These are phyloP conservation scores for Coleophoma crateriformis DNA, from an alignment of 2,329 filamentous ascomycete genomes.

Conservation along the genomic window DNA sequence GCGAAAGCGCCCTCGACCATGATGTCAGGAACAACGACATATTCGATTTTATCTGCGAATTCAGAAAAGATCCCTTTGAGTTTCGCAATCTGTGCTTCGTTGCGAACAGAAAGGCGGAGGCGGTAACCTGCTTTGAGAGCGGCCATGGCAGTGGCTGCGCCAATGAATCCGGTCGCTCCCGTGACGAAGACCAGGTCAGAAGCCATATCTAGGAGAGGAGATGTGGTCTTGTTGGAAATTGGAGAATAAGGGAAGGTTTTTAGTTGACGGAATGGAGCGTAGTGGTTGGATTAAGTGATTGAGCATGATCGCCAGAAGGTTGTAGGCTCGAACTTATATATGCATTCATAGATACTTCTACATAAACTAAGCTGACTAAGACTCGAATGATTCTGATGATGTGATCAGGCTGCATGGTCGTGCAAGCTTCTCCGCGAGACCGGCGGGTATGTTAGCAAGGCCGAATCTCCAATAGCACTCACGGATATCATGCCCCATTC, in stretches of 20 bases:
- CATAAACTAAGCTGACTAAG: too few species aligned
- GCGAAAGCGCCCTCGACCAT: slow-evolving; percentile 4
- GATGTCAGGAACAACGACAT: slow-evolving; percentile 10
- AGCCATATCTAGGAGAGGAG: neutral
- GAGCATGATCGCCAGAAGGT: neutral
- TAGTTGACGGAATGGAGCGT: neutral
- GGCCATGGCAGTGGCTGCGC: slow-evolving; percentile 6
- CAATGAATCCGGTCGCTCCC: slow-evolving; percentile 20
- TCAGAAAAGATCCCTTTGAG: slow-evolving; percentile 5
- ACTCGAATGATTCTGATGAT: neutral
- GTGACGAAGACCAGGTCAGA: slow-evolving; percentile 13
- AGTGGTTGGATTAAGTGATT: neutral
- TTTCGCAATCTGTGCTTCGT: slow-evolving; percentile 8
- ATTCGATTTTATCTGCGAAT: neutral
- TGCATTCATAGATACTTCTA: neutral
- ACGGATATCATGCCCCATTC: neutral
- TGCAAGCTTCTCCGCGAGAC: neutral
- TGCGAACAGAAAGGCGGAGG: slow-evolving; percentile 14
- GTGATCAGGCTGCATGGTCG: neutral
- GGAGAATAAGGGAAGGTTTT: neutral
- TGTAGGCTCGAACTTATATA: neutral
- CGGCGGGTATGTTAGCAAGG: neutral
- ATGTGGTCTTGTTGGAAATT: neutral
- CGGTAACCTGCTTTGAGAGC: slow-evolving; percentile 13
- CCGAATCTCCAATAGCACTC: neutral